Evolutionary conservation across 441 rosid genomes (phyloP), one percentile per base, ranked within the genome.

Genomic region (Brassica balearica): DNA sequence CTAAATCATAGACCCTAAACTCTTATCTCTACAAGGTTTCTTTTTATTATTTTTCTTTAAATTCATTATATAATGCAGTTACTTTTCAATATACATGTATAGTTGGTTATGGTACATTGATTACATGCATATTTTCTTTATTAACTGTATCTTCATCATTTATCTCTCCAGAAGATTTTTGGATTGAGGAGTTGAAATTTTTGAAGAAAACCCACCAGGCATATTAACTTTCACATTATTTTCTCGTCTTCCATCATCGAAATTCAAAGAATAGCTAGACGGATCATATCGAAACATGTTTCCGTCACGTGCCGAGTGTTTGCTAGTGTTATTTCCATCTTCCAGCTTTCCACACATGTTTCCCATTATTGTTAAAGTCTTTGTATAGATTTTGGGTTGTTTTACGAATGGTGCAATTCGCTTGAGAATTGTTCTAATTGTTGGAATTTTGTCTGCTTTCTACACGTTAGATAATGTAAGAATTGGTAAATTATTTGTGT

Each of bases 281-380:
- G 9, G 15, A 76, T 76, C 79, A 69, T 76, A 76, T 48, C 74
- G 74, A 68, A 76, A 75, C 73, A 67, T 69, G 63, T 41, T 61
- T 69, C 27, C 8, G 6, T 48, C 19, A 69, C 36, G 55, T 19
- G 2, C 1, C 3, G 41, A 29, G 32, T 62, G 1, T 12, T 69
- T 65, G 51, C 69, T 17, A 36, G 14, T 32, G n/a, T 55, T 48
- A 43, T 14, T 46, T 69, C 7, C 19, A n/a, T 46, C 0, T 69
- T 46, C 69, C 12, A 8, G 41, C 63, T 69, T 69, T 60, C 55
- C 74, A 51, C 63, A 69, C 12, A 48, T 8, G 32, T 29, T 61
- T 20, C 79, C 74, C 74, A 69, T 76, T 75, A 29, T 15, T 76
- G 23, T 53, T 61, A 61, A 3, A 63, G 22, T 53, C 59, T 53